Percentiles rank a stretch among this genome's conserved stretches.
phyloP scores from a whole-genome alignment of 31 red algal genomes.

The Odonthalia washingtoniensis region DNA sequence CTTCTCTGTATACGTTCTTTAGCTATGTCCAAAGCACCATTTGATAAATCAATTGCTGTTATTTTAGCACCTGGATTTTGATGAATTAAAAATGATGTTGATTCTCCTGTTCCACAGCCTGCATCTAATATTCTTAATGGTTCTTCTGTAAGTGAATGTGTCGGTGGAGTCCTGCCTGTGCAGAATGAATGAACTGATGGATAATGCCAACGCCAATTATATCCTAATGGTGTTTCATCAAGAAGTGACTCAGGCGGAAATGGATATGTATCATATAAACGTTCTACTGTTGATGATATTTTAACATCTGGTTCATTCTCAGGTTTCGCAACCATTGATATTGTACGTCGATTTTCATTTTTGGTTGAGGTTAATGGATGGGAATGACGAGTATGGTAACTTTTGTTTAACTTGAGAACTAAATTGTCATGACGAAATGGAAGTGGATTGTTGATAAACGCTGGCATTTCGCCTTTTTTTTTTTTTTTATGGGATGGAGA shows the following conservation, averaged over 20 bases:
- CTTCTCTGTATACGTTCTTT: conserved; percentile 74
- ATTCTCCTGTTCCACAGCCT: conserved; percentile 96
- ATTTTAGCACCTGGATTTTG: conserved; percentile 87
- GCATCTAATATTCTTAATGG: conserved; percentile 92
- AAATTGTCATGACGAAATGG: too few species aligned
- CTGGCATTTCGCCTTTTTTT: too few species aligned
- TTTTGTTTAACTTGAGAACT: too few species aligned
- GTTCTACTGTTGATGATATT: conserved; percentile 79
- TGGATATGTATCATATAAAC: conserved; percentile 93
- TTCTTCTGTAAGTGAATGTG: background rate
- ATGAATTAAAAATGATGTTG: conserved; percentile 93
- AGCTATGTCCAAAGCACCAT: conserved; percentile 83
- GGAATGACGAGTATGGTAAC: too few species aligned
- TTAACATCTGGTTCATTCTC: conserved; percentile 80
- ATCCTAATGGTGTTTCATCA: conserved; percentile 90
- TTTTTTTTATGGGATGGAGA: too few species aligned
- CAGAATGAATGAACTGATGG: conserved; percentile 96
- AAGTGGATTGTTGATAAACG: too few species aligned
- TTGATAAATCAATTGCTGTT: conserved; percentile 83
- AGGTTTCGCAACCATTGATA: conserved; percentile 73
- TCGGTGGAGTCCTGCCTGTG: conserved; percentile 61
- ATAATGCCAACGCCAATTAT: conserved; percentile 99
- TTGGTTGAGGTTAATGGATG: too few species aligned
- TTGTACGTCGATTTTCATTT: conserved; percentile 11
- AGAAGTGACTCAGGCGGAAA: conserved; percentile 94